phyloP scores from a whole-genome alignment of 2,329 filamentous ascomycete species.

The Aureobasidium sp. region DNA sequence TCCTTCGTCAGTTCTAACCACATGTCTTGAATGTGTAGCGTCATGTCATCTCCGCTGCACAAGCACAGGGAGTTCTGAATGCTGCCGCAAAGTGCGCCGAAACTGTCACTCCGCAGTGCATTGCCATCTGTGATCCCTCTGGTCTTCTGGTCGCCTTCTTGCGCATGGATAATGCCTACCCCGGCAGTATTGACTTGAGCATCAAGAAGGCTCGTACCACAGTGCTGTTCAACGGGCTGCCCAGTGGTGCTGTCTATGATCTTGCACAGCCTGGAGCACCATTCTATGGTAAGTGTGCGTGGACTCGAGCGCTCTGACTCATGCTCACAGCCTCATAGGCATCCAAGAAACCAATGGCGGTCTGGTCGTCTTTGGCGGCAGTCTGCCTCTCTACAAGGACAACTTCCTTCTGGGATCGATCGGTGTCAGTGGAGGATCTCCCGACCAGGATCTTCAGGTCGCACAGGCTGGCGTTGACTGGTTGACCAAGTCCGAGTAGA shows the following conservation, averaged over 20 bases:
- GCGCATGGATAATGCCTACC: constrained; percentile 25
- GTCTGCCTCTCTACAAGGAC: constrained; percentile 21
- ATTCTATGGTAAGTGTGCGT: constrained; percentile 4
- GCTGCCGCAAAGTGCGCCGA: constrained; percentile 17
- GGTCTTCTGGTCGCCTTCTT: constrained; percentile 24
- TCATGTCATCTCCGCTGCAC: constrained; percentile 21
- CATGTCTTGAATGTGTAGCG: constrained; percentile 13
- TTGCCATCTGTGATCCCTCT: constrained; percentile 23
- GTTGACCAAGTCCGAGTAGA: not conserved
- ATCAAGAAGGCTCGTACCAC: constrained; percentile 26
- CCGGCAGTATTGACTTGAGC: constrained; percentile 22
- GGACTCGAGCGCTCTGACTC: not conserved
- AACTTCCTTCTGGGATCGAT: constrained; percentile 24
- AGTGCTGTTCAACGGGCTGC: constrained; percentile 24
- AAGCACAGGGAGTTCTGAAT: constrained; percentile 21
- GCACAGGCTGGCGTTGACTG: constrained; percentile 14
- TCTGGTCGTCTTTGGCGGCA: constrained; percentile 24
- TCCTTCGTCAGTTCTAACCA: not conserved
- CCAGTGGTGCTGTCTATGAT: constrained; percentile 21
- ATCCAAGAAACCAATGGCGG: constrained; percentile 25
- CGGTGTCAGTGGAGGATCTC: constrained; percentile 24
- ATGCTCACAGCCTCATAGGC: constrained; percentile 6
- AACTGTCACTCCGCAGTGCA: constrained; percentile 20
- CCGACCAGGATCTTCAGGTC: constrained; percentile 23
- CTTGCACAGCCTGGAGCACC: constrained; percentile 20